Evolutionary conservation across 2,329 filamentous ascomycete species (phyloP).

Genomic region (Ascochyta lentis): DNA sequence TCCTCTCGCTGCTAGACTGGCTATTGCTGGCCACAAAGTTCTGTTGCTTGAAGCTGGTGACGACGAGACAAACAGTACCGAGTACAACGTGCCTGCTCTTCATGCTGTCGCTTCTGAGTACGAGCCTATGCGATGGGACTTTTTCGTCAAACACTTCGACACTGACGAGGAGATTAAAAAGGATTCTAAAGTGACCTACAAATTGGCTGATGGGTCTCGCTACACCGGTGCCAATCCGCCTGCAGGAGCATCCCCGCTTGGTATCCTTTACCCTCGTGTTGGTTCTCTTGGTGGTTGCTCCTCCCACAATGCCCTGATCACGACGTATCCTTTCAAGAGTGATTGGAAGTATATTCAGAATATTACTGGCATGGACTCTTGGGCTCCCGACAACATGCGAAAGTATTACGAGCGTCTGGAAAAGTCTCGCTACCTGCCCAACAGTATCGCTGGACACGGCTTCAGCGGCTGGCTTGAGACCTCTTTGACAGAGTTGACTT

Average conservation of each 20-base stretch:
- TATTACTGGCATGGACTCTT: slow-evolving; percentile 65
- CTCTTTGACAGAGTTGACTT: slow-evolving; percentile 56
- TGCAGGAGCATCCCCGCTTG: slow-evolving; percentile 56
- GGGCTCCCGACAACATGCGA: slow-evolving; percentile 66
- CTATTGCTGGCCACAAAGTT: slow-evolving; percentile 62
- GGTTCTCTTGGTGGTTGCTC: slow-evolving; percentile 64
- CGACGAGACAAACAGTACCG: slow-evolving; percentile 58
- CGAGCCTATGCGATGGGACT: slow-evolving; percentile 64
- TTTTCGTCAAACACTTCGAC: slow-evolving; percentile 65
- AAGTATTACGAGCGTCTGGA: slow-evolving; percentile 62
- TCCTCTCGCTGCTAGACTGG: slow-evolving; percentile 63
- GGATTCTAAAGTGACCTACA: slow-evolving; percentile 63
- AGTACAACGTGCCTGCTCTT: slow-evolving; percentile 60
- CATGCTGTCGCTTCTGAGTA: slow-evolving; percentile 62
- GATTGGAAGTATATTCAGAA: slow-evolving; percentile 65
- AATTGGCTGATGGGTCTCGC: slow-evolving; percentile 26
- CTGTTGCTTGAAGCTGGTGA: slow-evolving; percentile 66
- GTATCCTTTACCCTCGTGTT: slow-evolving; percentile 63
- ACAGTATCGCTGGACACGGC: slow-evolving; percentile 58
- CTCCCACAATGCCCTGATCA: slow-evolving; percentile 66
- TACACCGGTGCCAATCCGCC: slow-evolving; percentile 63
- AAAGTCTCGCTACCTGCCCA: slow-evolving; percentile 59
- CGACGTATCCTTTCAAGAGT: slow-evolving; percentile 62
- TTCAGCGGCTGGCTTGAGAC: slow-evolving; percentile 63
- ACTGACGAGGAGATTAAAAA: slow-evolving; percentile 58